Evolutionary conservation across 2,329 filamentous ascomycete species (phyloP).

Genomic region (Penicillium hordei): DNA sequence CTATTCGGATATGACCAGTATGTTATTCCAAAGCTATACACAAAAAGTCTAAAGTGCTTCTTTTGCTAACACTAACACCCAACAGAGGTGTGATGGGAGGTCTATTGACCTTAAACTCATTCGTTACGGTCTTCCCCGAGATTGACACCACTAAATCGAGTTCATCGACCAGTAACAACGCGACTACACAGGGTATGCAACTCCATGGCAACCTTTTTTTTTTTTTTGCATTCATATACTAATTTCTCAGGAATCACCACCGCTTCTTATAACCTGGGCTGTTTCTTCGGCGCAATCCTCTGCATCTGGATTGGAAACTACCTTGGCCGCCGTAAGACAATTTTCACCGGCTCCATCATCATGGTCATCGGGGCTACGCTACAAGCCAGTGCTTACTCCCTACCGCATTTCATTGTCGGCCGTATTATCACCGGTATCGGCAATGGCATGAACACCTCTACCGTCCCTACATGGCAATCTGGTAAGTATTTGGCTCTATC

Average conservation of each 20-base stretch:
- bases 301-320: conserved; percentile 54
- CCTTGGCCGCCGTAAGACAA: conserved; percentile 53
- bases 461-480: conserved; percentile 54
- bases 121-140: conserved; percentile 55
- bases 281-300: conserved; percentile 51
- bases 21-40: neutral
- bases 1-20: conserved; percentile 65
- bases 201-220: neutral
- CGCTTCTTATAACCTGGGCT: conserved; percentile 51
- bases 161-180: conserved; percentile 40
- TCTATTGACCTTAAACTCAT: conserved; percentile 67
- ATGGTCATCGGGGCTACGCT: conserved; percentile 53
- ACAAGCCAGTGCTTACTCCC: conserved; percentile 48
- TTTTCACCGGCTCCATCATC: conserved; percentile 50
- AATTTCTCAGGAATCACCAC: conserved; percentile 39
- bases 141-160: conserved; percentile 49
- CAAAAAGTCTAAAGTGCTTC: neutral
- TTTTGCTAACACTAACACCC: conserved; percentile 9
- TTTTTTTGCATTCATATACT: neutral
- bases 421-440: conserved; percentile 55
- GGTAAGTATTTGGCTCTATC: neutral
- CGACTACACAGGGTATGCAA: conserved; percentile 42
- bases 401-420: conserved; percentile 53
- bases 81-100: conserved; percentile 67
- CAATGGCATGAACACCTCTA: conserved; percentile 54